Evolutionary conservation across 2,329 filamentous ascomycete genomes (phyloP).

Genomic region (Curvularia spicifera): DNA sequence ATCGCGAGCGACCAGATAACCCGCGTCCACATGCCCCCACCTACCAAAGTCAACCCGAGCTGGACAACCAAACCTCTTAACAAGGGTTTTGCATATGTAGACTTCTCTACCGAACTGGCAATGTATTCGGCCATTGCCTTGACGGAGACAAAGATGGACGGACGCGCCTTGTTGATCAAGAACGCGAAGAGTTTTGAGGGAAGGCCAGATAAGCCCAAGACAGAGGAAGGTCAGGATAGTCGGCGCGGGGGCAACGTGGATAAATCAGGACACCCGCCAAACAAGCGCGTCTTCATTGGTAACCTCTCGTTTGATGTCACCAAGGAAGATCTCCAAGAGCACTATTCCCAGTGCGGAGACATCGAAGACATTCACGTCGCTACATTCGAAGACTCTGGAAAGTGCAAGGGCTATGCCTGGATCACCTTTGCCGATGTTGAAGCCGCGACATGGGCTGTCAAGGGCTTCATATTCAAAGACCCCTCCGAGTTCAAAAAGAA

Average conservation of each 20-base stretch:
- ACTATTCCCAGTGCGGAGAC: constrained; percentile 85
- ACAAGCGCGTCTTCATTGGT: constrained; percentile 83
- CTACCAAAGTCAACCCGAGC: constrained; percentile 45
- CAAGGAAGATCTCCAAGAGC: constrained; percentile 77
- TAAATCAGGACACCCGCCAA: constrained; percentile 64
- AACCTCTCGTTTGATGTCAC: constrained; percentile 60
- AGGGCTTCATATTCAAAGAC: constrained; percentile 77
- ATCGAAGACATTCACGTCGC: constrained; percentile 86
- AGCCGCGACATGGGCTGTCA: constrained; percentile 76
- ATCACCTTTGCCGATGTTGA: constrained; percentile 84
- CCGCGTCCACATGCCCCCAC: constrained; percentile 77
- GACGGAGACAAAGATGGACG: constrained; percentile 80
- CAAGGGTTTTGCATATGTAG: constrained; percentile 95
- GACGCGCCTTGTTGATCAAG: constrained; percentile 89
- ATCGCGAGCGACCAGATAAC: constrained; percentile 74
- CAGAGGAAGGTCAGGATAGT: constrained; percentile 33
- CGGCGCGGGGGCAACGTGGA: constrained; percentile 40
- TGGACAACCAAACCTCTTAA: constrained; percentile 68
- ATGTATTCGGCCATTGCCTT: constrained; percentile 80
- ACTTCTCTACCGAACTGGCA: constrained; percentile 74
- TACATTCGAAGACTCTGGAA: constrained; percentile 94
- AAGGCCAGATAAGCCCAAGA: constrained; percentile 72
- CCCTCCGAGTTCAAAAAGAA: constrained; percentile 57
- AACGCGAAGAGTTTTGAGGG: constrained; percentile 88
- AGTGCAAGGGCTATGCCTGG: constrained; percentile 98